Base-by-base conservation (phyloP, 352 stramenopile species). In the Globisporangium orthogonon region DNA sequence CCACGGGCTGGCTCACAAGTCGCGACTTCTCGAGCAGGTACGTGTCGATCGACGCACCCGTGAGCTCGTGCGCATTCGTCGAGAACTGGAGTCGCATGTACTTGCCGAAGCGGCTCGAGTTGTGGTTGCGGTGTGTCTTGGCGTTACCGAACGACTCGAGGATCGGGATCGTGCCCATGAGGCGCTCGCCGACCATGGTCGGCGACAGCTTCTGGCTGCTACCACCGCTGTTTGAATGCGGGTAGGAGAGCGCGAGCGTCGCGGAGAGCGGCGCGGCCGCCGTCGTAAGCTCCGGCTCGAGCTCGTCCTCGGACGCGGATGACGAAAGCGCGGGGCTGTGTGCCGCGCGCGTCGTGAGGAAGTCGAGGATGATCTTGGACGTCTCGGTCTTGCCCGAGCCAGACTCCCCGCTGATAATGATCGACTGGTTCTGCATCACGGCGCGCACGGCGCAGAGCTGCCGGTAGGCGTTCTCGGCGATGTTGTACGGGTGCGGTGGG, bases 341-440 rank as follows among this genome's bases (percentile, higher is more conserved):
- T 7, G 83, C 70, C 0, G 80, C 84, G 10, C 79, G 73, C 61
- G 83, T 89, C 3, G 86, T 89, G 29, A 95, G 63, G 63, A 94
- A 92, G 54, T 94, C 81, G 41, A 93, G 62, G 33, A 94, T 89
- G 70, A 97, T 96, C 73, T 98, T 98, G 57, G 94, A 97, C 17
- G 91, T 97, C 62, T 98, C 93, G 1, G 94, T 98, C 70, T 98
- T 98, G 47, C 94, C 94, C 4, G 92, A 95, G 11, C 94, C 94
- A 28, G 78, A 96, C 62, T 98, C 94, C 46, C 94, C 94, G 39
- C 82, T 96, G 49, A 98, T 97, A 45, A 98, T 87, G 66, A 98
- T 97, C 37, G 85, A 97, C 70, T 98, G 94, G 66, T 94, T 94
- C 70, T 94, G 80, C 83, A 92, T 92, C 17, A 90, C 82, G 2